These are phyloP conservation scores for Mucor indicus DNA, from an alignment of 371 early-diverging fungal genomes.

Conservation along the genomic window DNA sequence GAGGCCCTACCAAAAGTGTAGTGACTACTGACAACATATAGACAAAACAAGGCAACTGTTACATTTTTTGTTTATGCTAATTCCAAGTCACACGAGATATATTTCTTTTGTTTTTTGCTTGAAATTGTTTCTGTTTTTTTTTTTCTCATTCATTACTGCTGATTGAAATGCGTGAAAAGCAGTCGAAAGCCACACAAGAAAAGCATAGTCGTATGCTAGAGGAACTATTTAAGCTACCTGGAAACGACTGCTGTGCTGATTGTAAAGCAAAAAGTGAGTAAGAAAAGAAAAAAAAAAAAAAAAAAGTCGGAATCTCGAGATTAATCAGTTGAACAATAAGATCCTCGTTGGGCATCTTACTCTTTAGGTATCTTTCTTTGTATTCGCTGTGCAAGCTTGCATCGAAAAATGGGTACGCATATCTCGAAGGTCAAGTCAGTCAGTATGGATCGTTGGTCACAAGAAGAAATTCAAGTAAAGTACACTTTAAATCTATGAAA, in stretches of 20 bases:
- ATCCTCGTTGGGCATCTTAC: slow-evolving; percentile 95
- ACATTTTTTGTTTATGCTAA: too few relatives aligned
- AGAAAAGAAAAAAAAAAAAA: slow-evolving; percentile 1
- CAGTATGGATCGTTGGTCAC: slow-evolving; percentile 90
- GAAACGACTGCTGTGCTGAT: slow-evolving; percentile 79
- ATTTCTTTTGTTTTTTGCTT: too few relatives aligned
- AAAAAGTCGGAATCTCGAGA: neutral
- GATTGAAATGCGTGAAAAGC: slow-evolving; percentile 45
- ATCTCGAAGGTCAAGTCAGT: slow-evolving; percentile 92
- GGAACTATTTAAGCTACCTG: slow-evolving; percentile 69
- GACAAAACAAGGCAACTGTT: too few relatives aligned
- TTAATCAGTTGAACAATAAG: slow-evolving; percentile 36
- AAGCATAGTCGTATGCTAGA: slow-evolving; percentile 59
- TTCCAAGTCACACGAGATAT: too few relatives aligned
- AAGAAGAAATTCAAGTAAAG: slow-evolving; percentile 83
- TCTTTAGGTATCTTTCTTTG: slow-evolving; percentile 93
- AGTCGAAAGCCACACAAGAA: slow-evolving; percentile 40
- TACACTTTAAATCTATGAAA: neutral
- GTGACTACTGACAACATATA: too few relatives aligned
- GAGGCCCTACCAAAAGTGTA: too few relatives aligned
- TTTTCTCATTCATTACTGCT: slow-evolving; percentile 5
- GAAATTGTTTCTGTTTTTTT: too few relatives aligned
- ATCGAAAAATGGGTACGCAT: slow-evolving; percentile 91
- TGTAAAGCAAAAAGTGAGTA: slow-evolving; percentile 76
- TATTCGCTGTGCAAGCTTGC: slow-evolving; percentile 90